A percentile compares a stretch with the other conserved stretches of the same genome.
Evolutionary conservation across 169 alveolate genomes (phyloP).

Genomic region (Plasmodium ovale): DNA sequence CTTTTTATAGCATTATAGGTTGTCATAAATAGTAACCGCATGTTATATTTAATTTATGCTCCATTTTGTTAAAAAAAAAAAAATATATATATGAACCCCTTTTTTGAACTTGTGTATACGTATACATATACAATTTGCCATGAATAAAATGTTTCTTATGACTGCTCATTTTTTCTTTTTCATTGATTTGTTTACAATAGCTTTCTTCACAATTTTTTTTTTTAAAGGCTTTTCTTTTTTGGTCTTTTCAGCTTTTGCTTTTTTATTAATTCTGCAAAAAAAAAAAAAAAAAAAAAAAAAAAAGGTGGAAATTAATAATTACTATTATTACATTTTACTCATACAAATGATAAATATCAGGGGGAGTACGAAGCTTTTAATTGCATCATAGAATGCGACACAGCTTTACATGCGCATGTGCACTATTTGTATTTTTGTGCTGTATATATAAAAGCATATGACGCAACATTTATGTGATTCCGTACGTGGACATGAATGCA

Average conservation of each 20-base stretch:
- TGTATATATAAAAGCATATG: no score
- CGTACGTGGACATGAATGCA: no score
- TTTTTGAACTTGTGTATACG: not conserved
- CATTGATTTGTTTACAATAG: slow-evolving; percentile 2
- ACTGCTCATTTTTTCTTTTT: slow-evolving; percentile 18
- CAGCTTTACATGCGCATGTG: no score
- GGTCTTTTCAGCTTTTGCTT: slow-evolving; percentile 1
- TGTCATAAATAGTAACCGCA: not conserved
- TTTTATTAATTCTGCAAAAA: slow-evolving; percentile 23
- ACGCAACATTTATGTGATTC: no score
- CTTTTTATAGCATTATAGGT: not conserved
- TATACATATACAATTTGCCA: not conserved
- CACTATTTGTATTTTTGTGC: no score
- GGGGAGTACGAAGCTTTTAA: no score
- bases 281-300: slow-evolving; percentile 4
- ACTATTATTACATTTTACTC: no score
- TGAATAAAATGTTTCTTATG: not conserved
- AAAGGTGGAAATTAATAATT: not conserved
- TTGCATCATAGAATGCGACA: no score
- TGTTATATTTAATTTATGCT: no score
- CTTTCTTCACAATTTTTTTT: slow-evolving; percentile 6
- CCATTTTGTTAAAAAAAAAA: not conserved
- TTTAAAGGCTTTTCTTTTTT: not conserved
- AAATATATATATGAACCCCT: not conserved
- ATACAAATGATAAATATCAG: not conserved